These are phyloP conservation scores for Durio zibethinus DNA, from an alignment of 345 rosid species.

Conservation along the genomic window DNA sequence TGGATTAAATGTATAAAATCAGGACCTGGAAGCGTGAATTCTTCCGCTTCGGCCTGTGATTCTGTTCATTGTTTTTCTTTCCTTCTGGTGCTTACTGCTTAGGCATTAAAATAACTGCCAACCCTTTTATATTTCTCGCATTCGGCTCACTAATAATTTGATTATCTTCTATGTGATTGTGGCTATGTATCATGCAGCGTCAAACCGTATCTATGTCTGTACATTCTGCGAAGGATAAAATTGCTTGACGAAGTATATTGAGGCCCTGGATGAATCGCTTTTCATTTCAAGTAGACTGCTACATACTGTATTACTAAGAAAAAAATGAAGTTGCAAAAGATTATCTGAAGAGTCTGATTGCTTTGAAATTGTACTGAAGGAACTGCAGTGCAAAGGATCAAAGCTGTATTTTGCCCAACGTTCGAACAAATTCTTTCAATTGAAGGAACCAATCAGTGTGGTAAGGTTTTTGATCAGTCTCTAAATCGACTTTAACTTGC, in stretches of 20 bases:
- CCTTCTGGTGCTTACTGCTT: neutral
- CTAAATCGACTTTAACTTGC: no score
- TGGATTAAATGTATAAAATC: neutral
- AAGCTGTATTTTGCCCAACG: no score
- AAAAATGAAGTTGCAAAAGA: no score
- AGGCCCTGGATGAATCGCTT: no score
- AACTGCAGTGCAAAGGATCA: no score
- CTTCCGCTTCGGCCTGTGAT: neutral
- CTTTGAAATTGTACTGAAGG: no score
- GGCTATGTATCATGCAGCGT: neutral
- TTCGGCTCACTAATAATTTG: neutral
- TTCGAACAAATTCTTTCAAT: no score
- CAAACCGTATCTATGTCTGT: neutral
- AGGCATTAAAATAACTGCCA: slow-evolving; percentile 1
- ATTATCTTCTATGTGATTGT: neutral
- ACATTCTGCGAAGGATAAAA: neutral
- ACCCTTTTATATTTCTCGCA: neutral
- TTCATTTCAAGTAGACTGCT: neutral
- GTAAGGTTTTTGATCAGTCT: no score
- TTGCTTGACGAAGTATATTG: no score
- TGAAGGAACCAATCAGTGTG: no score
- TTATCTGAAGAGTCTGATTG: no score
- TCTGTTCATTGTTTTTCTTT: neutral
- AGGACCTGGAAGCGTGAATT: neutral
- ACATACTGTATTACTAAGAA: no score